Percentiles rank a stretch among this genome's conserved stretches.
Evolutionary conservation across 2,329 filamentous ascomycete genomes (phyloP).

Genomic region (Phialophora macrospora): DNA sequence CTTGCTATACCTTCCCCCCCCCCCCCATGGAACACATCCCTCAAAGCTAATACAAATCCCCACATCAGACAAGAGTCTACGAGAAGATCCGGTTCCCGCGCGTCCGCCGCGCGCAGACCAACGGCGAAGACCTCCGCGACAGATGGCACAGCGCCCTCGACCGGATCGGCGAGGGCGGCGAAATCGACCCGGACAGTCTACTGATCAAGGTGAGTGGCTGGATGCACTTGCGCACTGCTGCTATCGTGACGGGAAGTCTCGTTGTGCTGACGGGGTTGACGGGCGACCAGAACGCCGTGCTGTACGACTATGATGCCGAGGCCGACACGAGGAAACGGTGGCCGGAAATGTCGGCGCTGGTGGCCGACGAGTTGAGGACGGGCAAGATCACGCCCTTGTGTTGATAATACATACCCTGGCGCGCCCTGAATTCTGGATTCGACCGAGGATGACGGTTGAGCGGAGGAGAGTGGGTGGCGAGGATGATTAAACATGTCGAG

Average conservation of each 20-base stretch:
- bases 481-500: too few species aligned
- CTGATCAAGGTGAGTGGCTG: conserved; percentile 47
- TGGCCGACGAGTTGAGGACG: conserved; percentile 45
- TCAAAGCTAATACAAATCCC: background rate
- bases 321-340: conserved; percentile 51
- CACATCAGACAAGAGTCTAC: conserved; percentile 47
- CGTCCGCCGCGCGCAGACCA: conserved; percentile 55
- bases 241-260: too few species aligned
- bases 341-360: conserved; percentile 48
- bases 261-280: conserved; percentile 8
- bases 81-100: conserved; percentile 42
- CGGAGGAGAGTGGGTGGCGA: too few species aligned
- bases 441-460: too few species aligned
- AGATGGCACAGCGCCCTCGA: conserved; percentile 58
- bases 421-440: too few species aligned
- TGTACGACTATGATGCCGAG: conserved; percentile 56
- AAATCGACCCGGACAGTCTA: conserved; percentile 54
- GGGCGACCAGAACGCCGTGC: conserved; percentile 50
- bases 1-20: background rate
- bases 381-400: conserved; percentile 50
- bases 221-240: too few species aligned
- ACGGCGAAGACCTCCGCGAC: conserved; percentile 54
- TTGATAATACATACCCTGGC: conserved; percentile 21
- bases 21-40: background rate
- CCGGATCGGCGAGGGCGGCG: conserved; percentile 54